Percentiles rank a stretch among this genome's conserved stretches.
These are phyloP conservation scores for Jamesozyma rosinii DNA, from an alignment of 805 yeast genomes.

Conservation along the genomic window DNA sequence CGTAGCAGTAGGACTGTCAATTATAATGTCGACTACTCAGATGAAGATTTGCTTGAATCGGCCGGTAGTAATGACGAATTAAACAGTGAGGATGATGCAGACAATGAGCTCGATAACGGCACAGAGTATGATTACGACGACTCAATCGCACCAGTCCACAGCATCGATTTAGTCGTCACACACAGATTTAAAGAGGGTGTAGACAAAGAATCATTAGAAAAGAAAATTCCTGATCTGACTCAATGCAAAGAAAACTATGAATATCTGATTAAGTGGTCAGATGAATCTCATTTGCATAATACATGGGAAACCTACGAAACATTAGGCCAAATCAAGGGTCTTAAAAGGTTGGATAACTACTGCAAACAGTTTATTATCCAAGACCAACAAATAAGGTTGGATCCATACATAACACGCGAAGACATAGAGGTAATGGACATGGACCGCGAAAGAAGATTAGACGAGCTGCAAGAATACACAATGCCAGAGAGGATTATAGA, in stretches of 20 bases:
- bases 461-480: slow-evolving; percentile 74
- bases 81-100: slow-evolving; percentile 26
- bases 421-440: slow-evolving; percentile 90
- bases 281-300: slow-evolving; percentile 83
- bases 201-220: slow-evolving; percentile 16
- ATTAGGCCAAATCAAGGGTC: slow-evolving; percentile 52
- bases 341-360: slow-evolving; percentile 82
- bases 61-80: slow-evolving; percentile 15
- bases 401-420: slow-evolving; percentile 77
- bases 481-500: slow-evolving; percentile 85
- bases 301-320: slow-evolving; percentile 75
- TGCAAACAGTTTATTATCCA: slow-evolving; percentile 64
- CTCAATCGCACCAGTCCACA: slow-evolving; percentile 25
- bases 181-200: slow-evolving; percentile 22
- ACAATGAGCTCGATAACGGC: slow-evolving; percentile 17
- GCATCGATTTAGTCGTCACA: slow-evolving; percentile 22
- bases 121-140: slow-evolving; percentile 7
- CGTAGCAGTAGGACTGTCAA: slow-evolving; percentile 56
- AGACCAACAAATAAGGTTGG: slow-evolving; percentile 69
- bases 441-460: slow-evolving; percentile 76
- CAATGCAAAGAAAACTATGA: slow-evolving; percentile 53
- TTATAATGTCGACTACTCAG: slow-evolving; percentile 62
- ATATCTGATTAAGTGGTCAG: slow-evolving; percentile 75
- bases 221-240: slow-evolving; percentile 34
- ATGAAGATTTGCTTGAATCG: slow-evolving; percentile 35